Evolutionary conservation across 441 rosid genomes (phyloP).

Genomic region (Corymbia citriodora): DNA sequence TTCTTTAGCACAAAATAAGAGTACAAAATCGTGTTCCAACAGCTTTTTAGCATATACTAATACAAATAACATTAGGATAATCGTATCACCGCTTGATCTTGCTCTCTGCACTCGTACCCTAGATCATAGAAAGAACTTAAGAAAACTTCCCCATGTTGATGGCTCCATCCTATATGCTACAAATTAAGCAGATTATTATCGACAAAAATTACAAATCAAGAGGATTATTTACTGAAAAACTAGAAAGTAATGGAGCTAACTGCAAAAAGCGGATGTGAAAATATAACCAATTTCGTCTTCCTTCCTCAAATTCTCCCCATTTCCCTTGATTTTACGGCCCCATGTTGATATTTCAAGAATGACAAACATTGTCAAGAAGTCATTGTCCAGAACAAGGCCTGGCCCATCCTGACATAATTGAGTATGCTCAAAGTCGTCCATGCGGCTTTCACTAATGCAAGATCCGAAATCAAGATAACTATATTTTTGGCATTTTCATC

Average conservation of each 20-base stretch:
- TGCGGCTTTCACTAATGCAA: not conserved
- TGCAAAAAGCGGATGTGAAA: not conserved
- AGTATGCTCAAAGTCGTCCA: not conserved
- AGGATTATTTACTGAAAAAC: not conserved
- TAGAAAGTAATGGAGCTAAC: not conserved
- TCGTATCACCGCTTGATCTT: not conserved
- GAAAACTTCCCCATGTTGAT: not conserved
- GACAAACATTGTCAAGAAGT: not conserved
- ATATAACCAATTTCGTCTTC: accelerated
- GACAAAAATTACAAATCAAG: not conserved
- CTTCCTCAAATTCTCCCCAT: not conserved
- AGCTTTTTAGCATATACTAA: not conserved
- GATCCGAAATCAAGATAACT: no score
- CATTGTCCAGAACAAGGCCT: not conserved
- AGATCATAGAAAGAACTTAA: not conserved
- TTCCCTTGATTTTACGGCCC: not conserved
- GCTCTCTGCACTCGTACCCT: not conserved
- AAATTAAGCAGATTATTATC: not conserved
- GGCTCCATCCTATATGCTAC: not conserved
- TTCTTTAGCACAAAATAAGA: not conserved
- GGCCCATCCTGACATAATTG: not conserved
- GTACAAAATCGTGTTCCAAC: not conserved
- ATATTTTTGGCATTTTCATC: no score
- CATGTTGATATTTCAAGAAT: not conserved
- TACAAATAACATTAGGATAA: not conserved